Evolutionary conservation across 208 protist genomes (phyloP), one percentile per base, ranked within the genome.

Genomic region (Perkinsela sp.): DNA sequence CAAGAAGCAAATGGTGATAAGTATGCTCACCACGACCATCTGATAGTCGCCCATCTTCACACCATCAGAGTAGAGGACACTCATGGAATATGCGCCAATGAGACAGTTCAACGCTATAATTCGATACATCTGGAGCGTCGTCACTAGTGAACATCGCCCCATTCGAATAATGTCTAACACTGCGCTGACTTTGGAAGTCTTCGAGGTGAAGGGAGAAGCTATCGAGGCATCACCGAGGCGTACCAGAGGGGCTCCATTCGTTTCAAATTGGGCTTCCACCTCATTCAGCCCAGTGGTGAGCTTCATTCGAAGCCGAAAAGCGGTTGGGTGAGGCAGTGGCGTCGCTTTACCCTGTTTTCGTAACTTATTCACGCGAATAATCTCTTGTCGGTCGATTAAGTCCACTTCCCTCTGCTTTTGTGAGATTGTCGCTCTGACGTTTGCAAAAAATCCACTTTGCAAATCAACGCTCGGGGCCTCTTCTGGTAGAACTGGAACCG

Each of bases 101-200:
- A 99, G 83, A 73, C 91, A 98, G 76, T 98, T 96, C 22, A 99
- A 83, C 1, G 95, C 96, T 15, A 99, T 84, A 67, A 98, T 98
- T 72, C 94, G 95, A 82, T 96, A 99, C 91, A 98, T 98, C 84
- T 97, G 94, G 68, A 97, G 80, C 31, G 94, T 97, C 6, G 94
- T 97, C 2, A 97, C 91, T 0, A 99, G 84, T 31, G 96, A 98
- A 66, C 85, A 96, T 68, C 96, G 80, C 31, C 94, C 95, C 67
- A 98, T 92, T 15, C 92, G 85, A 28, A 98, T 82, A 70, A 99
- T 92, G 74, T 97, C 82, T 67, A 79, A 87, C 2, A 89, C 80
- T 22, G 83, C 86, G 68, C 79, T 86, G 29, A 93, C 83, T 0
- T 79, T 84, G 76, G 85, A 89, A 32, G 82, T 90, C 68, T 82